These are phyloP conservation scores for Fusarium chuoi DNA, from an alignment of 2,329 filamentous ascomycete genomes.

Conservation along the genomic window DNA sequence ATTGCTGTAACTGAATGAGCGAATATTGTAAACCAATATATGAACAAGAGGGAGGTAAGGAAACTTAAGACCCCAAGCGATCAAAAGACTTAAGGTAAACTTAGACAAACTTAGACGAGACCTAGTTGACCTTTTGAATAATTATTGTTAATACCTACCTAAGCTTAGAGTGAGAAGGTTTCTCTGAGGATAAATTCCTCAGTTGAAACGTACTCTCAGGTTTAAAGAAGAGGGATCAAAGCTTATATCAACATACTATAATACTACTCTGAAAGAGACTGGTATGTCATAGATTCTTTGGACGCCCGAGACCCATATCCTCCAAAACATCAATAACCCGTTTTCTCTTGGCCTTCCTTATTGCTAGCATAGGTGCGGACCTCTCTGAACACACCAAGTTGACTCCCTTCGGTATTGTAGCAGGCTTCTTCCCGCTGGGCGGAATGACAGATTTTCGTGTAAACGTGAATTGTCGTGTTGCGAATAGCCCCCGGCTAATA, in stretches of 20 bases:
- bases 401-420: constrained; percentile 18
- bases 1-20: neutral
- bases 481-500: constrained; percentile 50
- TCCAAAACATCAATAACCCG: constrained; percentile 50
- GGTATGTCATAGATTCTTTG: neutral
- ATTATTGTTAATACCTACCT: neutral
- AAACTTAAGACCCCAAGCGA: neutral
- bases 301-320: constrained; percentile 26
- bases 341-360: constrained; percentile 49
- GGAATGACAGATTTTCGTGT: constrained; percentile 36
- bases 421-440: neutral
- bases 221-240: neutral
- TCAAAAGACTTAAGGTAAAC: neutral
- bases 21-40: neutral
- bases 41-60: neutral
- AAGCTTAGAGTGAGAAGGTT: neutral
- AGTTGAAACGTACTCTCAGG: neutral
- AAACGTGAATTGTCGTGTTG: constrained; percentile 49
- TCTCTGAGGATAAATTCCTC: neutral
- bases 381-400: constrained; percentile 26
- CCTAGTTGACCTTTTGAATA: neutral
- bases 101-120: neutral
- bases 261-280: neutral
- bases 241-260: neutral
- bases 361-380: constrained; percentile 27